Evolutionary conservation across 148 eudicot species (phyloP).

Genomic region (Drosera capensis): DNA sequence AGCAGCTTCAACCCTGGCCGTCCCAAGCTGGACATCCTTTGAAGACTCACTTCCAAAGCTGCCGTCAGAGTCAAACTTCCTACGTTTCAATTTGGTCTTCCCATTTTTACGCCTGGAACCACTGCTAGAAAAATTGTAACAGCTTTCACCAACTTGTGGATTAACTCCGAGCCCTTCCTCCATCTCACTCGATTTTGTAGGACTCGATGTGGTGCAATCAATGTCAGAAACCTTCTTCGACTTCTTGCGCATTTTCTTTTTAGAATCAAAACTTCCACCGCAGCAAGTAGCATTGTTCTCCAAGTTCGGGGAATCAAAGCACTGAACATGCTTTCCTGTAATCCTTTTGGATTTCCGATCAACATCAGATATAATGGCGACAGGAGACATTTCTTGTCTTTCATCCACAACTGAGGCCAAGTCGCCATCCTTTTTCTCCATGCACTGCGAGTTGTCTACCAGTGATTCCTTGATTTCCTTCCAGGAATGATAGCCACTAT

Average conservation of each 20-base stretch:
- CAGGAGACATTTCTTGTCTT: neutral
- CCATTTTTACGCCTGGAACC: constrained; percentile 6
- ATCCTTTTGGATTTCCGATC: neutral
- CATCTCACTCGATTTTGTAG: constrained; percentile 3
- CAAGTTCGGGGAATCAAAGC: constrained; percentile 2
- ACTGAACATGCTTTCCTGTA: neutral
- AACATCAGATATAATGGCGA: neutral
- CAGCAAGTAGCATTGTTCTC: constrained; percentile 2
- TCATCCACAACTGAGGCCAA: neutral
- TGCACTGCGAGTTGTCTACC: neutral
- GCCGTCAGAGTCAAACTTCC: constrained; percentile 2
- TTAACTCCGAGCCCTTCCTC: constrained; percentile 7
- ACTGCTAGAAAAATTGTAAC: constrained; percentile 4
- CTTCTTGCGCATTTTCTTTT: constrained; percentile 19
- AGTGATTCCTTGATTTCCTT: neutral
- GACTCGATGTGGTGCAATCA: constrained; percentile 8
- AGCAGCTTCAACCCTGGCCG: constrained; percentile 6
- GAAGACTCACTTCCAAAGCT: constrained; percentile 4
- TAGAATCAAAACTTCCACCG: constrained; percentile 3
- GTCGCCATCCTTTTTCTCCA: neutral
- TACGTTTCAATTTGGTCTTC: constrained; percentile 3
- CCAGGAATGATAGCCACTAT: neutral
- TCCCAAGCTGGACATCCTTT: constrained; percentile 9
- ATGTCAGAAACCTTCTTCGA: constrained; percentile 19
- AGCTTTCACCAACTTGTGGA: constrained; percentile 9